Evolutionary conservation across 208 protist genomes (phyloP), one percentile per base, ranked within the genome.

Genomic region (Leishmania arabica): DNA sequence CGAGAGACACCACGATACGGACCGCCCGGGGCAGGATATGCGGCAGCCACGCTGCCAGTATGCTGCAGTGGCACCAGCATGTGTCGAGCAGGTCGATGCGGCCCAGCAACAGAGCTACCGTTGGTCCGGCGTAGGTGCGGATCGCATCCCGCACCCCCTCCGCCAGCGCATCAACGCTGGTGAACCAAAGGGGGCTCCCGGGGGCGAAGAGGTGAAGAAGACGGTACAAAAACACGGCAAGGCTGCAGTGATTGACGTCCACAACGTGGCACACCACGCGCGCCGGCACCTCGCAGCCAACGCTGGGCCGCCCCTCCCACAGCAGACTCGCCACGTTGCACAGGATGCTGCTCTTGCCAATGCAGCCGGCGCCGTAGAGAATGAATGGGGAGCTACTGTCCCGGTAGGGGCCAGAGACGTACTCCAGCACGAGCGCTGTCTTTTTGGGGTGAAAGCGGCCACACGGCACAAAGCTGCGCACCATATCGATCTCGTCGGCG

Each of bases 11-110:
- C 58, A 95, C 86, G 65, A 96, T 75, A 68, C 84, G 89, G 4
- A 97, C 83, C 56, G 74, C 72, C 21, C 71, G 73, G 3, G 94
- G 90, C 40, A 97, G 86, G 79, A 78, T 91, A 68, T 86, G 74
- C 1, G 94, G 92, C 78, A 97, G 84, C 92, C 94, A 97, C 70
- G 90, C 91, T 37, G 90, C 82, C 45, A 82, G 66, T 24, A 87
- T 69, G n/a, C 74, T 84, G 53, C 78, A 51, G 56, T 87, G 70
- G 69, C 82, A 86, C n/a, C 91, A 92, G 72, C 83, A 90, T 45
- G 79, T 84, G 78, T 97, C 94, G 11, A 95, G 76, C 64, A 75
- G 49, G 53, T 96, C 91, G 54, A 96, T 79, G 53, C 86, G 77
- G 19, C 89, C 84, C 11, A 97, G 54, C 64, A 97, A 77, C 40